These are phyloP conservation scores for Solanum lycopersicoides DNA, from an alignment of 257 asterid species.

Conservation along the genomic window DNA sequence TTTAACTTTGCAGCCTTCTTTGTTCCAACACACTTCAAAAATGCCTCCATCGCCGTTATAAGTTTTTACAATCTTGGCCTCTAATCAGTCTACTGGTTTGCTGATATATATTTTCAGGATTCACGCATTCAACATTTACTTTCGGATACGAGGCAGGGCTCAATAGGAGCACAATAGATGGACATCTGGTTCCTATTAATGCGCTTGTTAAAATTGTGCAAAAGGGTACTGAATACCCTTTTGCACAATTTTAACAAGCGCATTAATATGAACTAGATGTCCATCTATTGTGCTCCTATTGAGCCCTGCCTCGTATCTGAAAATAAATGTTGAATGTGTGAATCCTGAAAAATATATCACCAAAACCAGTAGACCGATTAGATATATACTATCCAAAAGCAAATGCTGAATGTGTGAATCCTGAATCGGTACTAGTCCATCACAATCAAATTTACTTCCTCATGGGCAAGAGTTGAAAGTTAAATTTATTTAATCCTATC, in stretches of 20 bases:
- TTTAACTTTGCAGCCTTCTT: constrained; percentile 79
- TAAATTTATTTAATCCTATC: no score
- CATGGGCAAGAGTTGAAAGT: neutral
- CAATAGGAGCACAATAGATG: no score
- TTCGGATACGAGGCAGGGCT: constrained; percentile 1
- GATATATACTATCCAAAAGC: neutral
- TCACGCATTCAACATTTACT: neutral
- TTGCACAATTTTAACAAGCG: constrained; percentile 72
- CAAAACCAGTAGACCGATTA: neutral
- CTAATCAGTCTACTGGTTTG: neutral
- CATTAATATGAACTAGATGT: constrained; percentile 84
- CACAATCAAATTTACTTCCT: neutral
- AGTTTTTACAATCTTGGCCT: constrained; percentile 71
- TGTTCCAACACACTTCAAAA: constrained; percentile 96
- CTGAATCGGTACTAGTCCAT: neutral
- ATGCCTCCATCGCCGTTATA: constrained; percentile 76
- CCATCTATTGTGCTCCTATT: constrained; percentile 59
- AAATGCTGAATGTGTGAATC: no score
- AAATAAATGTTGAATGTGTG: constrained; percentile 67
- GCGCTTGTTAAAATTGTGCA: no score
- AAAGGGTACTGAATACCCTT: constrained; percentile 64
- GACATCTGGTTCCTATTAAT: no score
- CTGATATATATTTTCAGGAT: no score
- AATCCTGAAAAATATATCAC: constrained; percentile 45
- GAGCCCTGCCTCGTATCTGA: constrained; percentile 86